Percentiles rank a stretch among this genome's conserved stretches.
Conservation (phyloP, 106 monocot species). For the Vanilla planifolia region DNA sequence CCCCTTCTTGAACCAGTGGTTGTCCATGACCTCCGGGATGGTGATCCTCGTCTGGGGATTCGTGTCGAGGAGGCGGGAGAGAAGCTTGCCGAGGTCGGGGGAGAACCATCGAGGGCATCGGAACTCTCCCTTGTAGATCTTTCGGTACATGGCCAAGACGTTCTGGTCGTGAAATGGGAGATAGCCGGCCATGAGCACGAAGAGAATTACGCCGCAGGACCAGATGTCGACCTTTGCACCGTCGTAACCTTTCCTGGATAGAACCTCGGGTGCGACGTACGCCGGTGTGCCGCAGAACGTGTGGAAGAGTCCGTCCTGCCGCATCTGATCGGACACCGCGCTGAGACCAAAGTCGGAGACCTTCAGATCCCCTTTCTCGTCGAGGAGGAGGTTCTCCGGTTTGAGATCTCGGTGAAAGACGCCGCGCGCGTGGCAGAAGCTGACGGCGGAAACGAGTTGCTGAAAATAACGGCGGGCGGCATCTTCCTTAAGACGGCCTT, state of each 20-base stretch:
- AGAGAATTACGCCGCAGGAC: slow-evolving; percentile 61
- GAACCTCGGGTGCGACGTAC: slow-evolving; percentile 61
- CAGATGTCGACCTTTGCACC: slow-evolving; percentile 55
- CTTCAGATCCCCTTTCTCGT: slow-evolving; percentile 56
- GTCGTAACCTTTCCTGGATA: slow-evolving; percentile 44
- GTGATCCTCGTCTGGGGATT: slow-evolving; percentile 50
- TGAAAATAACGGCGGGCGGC: slow-evolving; percentile 67
- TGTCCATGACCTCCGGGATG: slow-evolving; percentile 48
- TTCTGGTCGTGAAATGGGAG: slow-evolving; percentile 60
- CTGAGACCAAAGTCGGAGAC: slow-evolving; percentile 60
- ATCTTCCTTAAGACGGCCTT: slow-evolving; percentile 61
- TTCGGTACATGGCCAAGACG: slow-evolving; percentile 54
- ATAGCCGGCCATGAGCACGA: slow-evolving; percentile 57
- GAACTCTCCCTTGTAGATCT: slow-evolving; percentile 61
- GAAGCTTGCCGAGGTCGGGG: slow-evolving; percentile 30
- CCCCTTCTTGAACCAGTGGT: slow-evolving; percentile 55
- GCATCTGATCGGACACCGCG: slow-evolving; percentile 58
- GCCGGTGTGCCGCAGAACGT: slow-evolving; percentile 70
- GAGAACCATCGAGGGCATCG: slow-evolving; percentile 69
- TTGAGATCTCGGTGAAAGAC: slow-evolving; percentile 91
- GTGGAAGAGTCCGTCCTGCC: slow-evolving; percentile 47
- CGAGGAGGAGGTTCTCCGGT: slow-evolving; percentile 85
- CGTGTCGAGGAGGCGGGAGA: slow-evolving; percentile 48
- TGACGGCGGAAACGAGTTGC: slow-evolving; percentile 76
- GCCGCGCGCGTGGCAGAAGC: slow-evolving; percentile 81